Percentiles rank a stretch among this genome's conserved stretches.
These are phyloP conservation scores for Lasiodiplodia sp. DNA, from an alignment of 2,329 filamentous ascomycete species.

Conservation along the genomic window DNA sequence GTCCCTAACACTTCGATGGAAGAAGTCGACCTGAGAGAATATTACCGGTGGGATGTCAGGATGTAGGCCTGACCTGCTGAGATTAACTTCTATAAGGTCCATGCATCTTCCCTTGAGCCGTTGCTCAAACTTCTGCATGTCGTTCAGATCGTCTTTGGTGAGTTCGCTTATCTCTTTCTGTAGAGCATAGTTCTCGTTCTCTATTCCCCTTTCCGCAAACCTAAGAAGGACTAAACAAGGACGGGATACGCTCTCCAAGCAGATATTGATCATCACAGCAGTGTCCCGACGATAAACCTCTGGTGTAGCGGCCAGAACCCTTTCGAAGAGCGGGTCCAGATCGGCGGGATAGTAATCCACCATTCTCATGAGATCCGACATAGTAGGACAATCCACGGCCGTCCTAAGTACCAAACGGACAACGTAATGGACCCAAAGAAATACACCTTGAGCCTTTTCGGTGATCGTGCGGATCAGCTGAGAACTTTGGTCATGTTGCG, in stretches of 20 bases:
- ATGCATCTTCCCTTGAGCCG: background rate
- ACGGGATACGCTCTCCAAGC: background rate
- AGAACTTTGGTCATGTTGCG: background rate
- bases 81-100: background rate
- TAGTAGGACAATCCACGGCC: background rate
- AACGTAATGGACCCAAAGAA: constrained; percentile 25
- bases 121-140: background rate
- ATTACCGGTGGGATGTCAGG: too few relatives aligned
- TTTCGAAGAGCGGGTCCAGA: background rate
- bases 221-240: too few relatives aligned
- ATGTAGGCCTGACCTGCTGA: fast-evolving
- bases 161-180: background rate
- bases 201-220: too few relatives aligned
- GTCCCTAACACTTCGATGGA: background rate
- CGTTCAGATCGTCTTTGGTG: too few relatives aligned
- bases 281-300: background rate
- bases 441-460: constrained; percentile 9
- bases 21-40: background rate
- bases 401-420: constrained; percentile 11
- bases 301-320: background rate
- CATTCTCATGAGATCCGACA: background rate
- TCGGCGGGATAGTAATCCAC: background rate
- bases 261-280: background rate
- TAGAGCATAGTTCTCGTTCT: too few relatives aligned
- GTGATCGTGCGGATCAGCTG: constrained; percentile 12